These are phyloP conservation scores for Xylariaceae sp. DNA, from an alignment of 2,329 filamentous ascomycete species.

Conservation along the genomic window DNA sequence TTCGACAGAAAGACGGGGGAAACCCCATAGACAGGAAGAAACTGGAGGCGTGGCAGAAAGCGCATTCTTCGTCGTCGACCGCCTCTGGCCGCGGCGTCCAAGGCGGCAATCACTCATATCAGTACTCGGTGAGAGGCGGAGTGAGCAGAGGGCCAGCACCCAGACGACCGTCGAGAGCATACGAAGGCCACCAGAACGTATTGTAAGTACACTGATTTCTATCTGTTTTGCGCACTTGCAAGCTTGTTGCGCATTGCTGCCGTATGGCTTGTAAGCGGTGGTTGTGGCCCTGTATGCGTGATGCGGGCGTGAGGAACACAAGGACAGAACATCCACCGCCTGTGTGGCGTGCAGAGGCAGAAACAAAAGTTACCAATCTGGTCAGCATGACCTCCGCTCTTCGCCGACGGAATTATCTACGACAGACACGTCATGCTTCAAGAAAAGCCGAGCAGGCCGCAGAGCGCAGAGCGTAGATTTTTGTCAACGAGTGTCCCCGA, in stretches of 20 bases:
- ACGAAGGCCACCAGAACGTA: constrained; percentile 24
- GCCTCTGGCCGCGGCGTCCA: constrained; percentile 18
- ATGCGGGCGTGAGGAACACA: too few relatives aligned
- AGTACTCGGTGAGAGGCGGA: constrained; percentile 35
- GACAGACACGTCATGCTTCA: too few relatives aligned
- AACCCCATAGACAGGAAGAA: constrained; percentile 26
- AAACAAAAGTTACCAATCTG: too few relatives aligned
- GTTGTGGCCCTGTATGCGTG: too few relatives aligned
- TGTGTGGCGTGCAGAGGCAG: too few relatives aligned
- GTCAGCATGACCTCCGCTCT: too few relatives aligned
- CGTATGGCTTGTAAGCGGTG: too few relatives aligned
- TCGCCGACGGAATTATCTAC: too few relatives aligned
- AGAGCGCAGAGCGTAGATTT: too few relatives aligned
- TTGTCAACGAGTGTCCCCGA: too few relatives aligned
- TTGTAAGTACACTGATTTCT: constrained; percentile 18
- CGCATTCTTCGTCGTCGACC: constrained; percentile 22
- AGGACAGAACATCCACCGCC: too few relatives aligned
- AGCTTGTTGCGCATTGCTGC: neutral
- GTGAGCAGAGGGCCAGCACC: constrained; percentile 33
- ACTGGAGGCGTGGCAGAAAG: constrained; percentile 30
- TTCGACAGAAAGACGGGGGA: constrained; percentile 27
- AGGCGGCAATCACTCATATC: constrained; percentile 33
- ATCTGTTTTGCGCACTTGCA: neutral
- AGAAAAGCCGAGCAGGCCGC: too few relatives aligned
- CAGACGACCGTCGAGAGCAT: constrained; percentile 29